A percentile compares a stretch with the other conserved stretches of the same genome.
phyloP scores from a whole-genome alignment of 139 green algal genomes.

The Micractinium sp. region DNA sequence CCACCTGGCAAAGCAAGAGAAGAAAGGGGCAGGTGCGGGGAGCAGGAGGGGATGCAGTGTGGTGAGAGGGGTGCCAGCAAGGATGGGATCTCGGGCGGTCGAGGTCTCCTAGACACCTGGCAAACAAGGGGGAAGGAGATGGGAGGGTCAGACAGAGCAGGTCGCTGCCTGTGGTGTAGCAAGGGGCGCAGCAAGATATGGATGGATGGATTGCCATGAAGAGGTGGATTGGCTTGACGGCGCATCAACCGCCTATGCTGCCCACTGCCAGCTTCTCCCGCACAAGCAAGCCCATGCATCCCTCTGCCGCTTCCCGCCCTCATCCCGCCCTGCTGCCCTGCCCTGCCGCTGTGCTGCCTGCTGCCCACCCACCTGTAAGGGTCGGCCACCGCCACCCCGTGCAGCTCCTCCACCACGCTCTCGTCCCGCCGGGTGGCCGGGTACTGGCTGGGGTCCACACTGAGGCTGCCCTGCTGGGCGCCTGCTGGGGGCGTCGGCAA shows the following conservation, averaged over 20 bases:
- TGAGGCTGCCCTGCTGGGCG: constrained; percentile 63
- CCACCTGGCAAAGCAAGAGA: constrained; percentile 55
- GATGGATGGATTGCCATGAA: too few species aligned
- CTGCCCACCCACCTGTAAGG: constrained; percentile 64
- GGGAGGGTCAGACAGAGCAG: too few species aligned
- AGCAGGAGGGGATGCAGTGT: too few species aligned
- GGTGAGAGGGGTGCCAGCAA: background rate
- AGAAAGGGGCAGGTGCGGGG: background rate
- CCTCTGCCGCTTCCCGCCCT: background rate
- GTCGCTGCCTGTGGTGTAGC: too few species aligned
- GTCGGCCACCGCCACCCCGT: constrained; percentile 73
- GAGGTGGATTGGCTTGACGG: too few species aligned
- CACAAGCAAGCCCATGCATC: background rate
- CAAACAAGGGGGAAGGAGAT: too few species aligned
- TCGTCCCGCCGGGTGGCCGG: constrained; percentile 73
- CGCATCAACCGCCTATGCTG: too few species aligned
- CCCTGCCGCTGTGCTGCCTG: background rate
- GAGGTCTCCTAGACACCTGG: background rate
- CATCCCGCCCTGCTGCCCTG: background rate
- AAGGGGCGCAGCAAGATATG: background rate
- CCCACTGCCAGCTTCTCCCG: background rate
- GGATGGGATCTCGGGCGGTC: background rate
- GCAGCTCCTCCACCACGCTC: constrained; percentile 70
- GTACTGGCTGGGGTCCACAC: constrained; percentile 60
- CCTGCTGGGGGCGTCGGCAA: constrained; percentile 48